Base-by-base conservation (phyloP, 495 filamentous ascomycete genomes). In the Paragyromitra xinjiangensis region DNA sequence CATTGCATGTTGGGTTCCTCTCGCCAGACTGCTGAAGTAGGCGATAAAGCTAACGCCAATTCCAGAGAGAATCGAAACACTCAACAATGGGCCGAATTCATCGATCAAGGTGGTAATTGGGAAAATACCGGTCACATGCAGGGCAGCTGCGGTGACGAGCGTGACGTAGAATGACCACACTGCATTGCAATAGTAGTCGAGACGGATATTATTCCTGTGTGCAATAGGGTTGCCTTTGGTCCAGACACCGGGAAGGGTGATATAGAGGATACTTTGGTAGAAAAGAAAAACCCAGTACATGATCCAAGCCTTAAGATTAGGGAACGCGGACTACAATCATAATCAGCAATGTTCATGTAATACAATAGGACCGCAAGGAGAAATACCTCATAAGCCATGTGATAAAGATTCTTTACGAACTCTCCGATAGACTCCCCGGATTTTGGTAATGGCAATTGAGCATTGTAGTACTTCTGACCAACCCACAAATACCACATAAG, bases 401-500 rank as follows among this genome's bases (percentile, higher is more conserved):
- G 68, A 50, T 81, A 86, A 82, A 97, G 81, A 70, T 94, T 90
- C 69, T 85, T 78, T 61, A 89, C 84, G 80, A 97, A 98, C 8
- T 94, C 89, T 9, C 71, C 69, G 68, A 87, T 86, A 82, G 85
- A 89, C 86, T 98, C 88, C 39, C 87, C 92, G 64, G 87, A 82
- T n/a, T 84, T 84, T 37, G 89, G 92, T 65, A 84, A 84, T 24
- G 95, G 95, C 71, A 96, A 87, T 75, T 92, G 89, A 74, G 94
- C 94, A 84, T 93, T 86, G 83, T 97, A 99, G 84, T 94, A 95
- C 58, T 90, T 93, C 50, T 94, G 92, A 39, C 95, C 95, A 82
- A 97, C 91, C 95, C 95, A 99, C 93, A 99, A 95, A 86, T 97
- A 98, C 86, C 92, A 98, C 95, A 99, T 99, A 75, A 99, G 87